Evolutionary conservation across 345 rosid genomes (phyloP).

Genomic region (Cochlearia excelsa): DNA sequence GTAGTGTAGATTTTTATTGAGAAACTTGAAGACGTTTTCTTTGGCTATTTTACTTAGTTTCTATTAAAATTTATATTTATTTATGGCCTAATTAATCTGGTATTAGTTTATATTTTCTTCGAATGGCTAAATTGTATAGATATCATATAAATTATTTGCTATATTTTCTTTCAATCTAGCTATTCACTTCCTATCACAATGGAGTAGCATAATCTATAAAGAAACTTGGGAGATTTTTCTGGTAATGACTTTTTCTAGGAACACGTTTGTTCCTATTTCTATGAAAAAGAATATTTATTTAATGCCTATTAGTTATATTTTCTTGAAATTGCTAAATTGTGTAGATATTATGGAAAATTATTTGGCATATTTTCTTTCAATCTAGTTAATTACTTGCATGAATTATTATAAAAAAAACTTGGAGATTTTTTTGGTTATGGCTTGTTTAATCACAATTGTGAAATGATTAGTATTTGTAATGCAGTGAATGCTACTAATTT

Average conservation of each 20-base stretch:
- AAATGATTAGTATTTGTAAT: not conserved
- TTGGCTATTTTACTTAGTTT: no score
- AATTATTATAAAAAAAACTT: no score
- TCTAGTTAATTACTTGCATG: not conserved
- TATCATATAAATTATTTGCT: no score
- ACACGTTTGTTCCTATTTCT: not conserved
- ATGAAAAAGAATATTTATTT: no score
- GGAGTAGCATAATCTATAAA: not conserved
- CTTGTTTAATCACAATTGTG: not conserved
- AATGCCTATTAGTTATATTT: no score
- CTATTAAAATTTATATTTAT: no score
- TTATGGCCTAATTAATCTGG: no score
- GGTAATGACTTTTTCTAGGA: not conserved
- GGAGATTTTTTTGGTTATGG: not conserved
- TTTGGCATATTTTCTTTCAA: not conserved
- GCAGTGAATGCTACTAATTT: constrained; percentile 10
- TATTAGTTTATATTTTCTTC: no score
- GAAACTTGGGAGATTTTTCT: not conserved
- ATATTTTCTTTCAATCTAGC: no score
- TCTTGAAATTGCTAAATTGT: not conserved
- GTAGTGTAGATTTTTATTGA: constrained; percentile 7
- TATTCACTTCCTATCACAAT: no score
- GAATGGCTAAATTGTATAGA: no score
- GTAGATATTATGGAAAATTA: no score
- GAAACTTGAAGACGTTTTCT: not conserved